Percentiles rank a stretch among this genome's conserved stretches.
These are phyloP conservation scores for Globisporangium polare DNA, from an alignment of 352 stramenopile genomes.

Conservation along the genomic window DNA sequence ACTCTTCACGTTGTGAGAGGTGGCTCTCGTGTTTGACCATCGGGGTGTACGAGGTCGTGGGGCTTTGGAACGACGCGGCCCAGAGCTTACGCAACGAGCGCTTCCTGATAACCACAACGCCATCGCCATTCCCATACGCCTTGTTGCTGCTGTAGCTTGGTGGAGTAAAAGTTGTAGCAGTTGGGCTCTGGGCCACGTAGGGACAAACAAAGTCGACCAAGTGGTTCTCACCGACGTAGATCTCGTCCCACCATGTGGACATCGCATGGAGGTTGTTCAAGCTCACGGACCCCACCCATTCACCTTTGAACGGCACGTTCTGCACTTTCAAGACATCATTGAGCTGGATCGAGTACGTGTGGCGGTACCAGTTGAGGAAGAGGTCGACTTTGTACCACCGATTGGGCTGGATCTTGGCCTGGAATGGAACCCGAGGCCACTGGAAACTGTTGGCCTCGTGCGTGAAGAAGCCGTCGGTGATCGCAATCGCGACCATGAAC, in stretches of 20 bases:
- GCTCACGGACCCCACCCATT: conserved; percentile 53
- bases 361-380: conserved; percentile 77
- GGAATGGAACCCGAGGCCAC: conserved; percentile 43
- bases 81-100: conserved; percentile 60
- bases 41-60: conserved; percentile 45
- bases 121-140: conserved; percentile 16
- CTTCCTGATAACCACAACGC: conserved; percentile 36
- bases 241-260: conserved; percentile 94
- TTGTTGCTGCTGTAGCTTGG: conserved; percentile 3
- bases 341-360: conserved; percentile 86
- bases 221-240: conserved; percentile 92
- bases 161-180: not conserved
- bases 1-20: conserved; percentile 71
- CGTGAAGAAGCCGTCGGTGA: conserved; percentile 60
- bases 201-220: conserved; percentile 91
- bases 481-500: conserved; percentile 61
- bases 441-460: conserved; percentile 75
- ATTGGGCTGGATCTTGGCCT: conserved; percentile 49
- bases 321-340: conserved; percentile 88
- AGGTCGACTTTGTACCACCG: conserved; percentile 96
- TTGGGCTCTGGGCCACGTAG: conserved; percentile 7
- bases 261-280: conserved; percentile 81
- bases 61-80: conserved; percentile 24
- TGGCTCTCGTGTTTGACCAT: conserved; percentile 88
- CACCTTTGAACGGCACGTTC: conserved; percentile 46